Conservation (phyloP, 768 basidiomycete genomes). For the Candolleomyces eurysporus region DNA sequence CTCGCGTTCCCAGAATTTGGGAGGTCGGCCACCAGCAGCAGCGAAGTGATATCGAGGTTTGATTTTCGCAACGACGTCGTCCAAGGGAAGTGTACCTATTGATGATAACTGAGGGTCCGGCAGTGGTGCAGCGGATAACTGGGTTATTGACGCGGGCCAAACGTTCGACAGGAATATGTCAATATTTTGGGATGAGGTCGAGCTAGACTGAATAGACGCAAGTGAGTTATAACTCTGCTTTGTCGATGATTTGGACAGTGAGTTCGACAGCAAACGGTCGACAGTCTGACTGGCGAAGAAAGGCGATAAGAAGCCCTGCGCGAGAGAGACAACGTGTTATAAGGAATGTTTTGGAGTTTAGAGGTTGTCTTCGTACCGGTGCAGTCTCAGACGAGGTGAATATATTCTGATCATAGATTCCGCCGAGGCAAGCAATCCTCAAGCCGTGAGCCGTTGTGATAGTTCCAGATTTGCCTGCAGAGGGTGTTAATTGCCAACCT, state of each 20-base stretch:
- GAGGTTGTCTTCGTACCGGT: conserved; percentile 43
- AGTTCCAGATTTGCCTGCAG: conserved; percentile 74
- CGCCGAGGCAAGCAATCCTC: conserved; percentile 84
- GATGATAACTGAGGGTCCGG: conserved; percentile 44
- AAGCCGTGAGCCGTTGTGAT: conserved; percentile 78
- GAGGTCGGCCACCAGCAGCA: conserved; percentile 52
- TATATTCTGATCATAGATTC: conserved; percentile 62
- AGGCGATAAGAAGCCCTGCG: conserved; percentile 72
- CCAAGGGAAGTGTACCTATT: conserved; percentile 53
- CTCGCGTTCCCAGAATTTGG: conserved; percentile 93
- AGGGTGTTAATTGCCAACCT: conserved; percentile 3
- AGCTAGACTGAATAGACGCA: conserved; percentile 61
- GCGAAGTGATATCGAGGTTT: conserved; percentile 91
- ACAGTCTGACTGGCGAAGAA: conserved; percentile 70
- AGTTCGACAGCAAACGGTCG: conserved; percentile 71
- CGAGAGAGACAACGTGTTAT: not conserved
- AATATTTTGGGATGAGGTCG: conserved; percentile 61
- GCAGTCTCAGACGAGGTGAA: conserved; percentile 59
- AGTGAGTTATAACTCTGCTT: conserved; percentile 59
- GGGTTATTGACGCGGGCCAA: conserved; percentile 68
- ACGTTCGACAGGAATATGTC: conserved; percentile 82
- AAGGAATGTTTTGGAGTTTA: conserved; percentile 1
- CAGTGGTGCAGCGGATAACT: conserved; percentile 54
- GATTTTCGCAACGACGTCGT: conserved; percentile 60
- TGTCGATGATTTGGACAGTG: conserved; percentile 50